phyloP scores from a whole-genome alignment of 768 basidiomycete species.

The Tremella mesenterica region DNA sequence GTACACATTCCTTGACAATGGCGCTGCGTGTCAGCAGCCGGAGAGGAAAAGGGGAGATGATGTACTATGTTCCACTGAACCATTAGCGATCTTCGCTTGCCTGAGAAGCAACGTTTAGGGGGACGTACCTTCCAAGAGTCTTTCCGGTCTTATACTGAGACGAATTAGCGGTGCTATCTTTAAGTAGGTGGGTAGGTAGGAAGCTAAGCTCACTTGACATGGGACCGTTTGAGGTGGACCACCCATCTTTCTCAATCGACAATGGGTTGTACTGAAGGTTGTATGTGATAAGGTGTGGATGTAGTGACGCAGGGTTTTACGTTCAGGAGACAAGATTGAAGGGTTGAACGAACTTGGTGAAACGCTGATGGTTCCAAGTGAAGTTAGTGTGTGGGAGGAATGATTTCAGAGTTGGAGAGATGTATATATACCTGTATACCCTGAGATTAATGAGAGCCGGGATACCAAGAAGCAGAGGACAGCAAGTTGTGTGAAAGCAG shows the following conservation, averaged over 20 bases:
- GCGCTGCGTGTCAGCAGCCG: slow-evolving; percentile 10
- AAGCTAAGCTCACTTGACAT: slow-evolving; percentile 37
- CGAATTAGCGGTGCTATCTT: neutral
- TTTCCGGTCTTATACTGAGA: slow-evolving; percentile 41
- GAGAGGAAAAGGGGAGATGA: no score
- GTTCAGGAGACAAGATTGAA: no score
- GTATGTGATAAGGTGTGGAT: neutral
- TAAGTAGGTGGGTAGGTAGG: no score
- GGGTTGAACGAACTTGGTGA: neutral
- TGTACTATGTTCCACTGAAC: slow-evolving; percentile 73
- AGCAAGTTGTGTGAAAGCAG: no score
- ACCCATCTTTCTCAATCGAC: slow-evolving; percentile 20
- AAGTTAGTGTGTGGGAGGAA: no score
- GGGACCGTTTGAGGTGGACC: slow-evolving; percentile 39
- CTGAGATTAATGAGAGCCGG: no score
- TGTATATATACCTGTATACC: no score
- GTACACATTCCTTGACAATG: slow-evolving; percentile 64
- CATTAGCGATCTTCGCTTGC: neutral
- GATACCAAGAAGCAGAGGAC: no score
- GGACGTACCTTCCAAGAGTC: slow-evolving; percentile 41
- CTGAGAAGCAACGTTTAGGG: neutral
- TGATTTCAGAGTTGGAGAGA: no score
- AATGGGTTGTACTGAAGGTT: no score
- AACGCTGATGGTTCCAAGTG: no score
- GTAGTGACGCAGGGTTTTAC: no score